Conservation (phyloP, 2,329 filamentous ascomycete genomes). For the Gyromitra esculenta region DNA sequence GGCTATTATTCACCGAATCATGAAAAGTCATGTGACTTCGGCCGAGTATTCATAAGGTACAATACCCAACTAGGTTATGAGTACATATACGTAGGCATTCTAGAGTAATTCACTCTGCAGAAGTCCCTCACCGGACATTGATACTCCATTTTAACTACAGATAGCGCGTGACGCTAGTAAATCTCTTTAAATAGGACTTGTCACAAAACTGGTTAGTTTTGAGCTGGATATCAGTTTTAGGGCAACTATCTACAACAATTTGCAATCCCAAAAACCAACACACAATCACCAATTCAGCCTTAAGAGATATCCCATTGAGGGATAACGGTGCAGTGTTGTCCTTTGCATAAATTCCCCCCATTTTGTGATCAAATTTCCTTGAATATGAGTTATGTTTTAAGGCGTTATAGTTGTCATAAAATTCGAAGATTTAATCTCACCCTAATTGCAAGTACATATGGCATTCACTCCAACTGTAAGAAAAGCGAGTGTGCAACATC, state of each 20-base stretch:
- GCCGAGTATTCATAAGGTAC: background rate
- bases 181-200: background rate
- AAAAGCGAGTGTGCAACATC: background rate
- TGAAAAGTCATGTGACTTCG: slow-evolving; percentile 1
- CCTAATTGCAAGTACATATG: too few species aligned
- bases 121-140: background rate
- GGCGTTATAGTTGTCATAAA: too few species aligned
- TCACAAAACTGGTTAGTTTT: background rate
- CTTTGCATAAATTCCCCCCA: too few species aligned
- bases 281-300: too few species aligned
- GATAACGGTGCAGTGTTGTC: too few species aligned
- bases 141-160: background rate
- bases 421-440: too few species aligned
- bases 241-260: background rate
- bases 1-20: background rate
- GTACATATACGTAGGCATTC: background rate
- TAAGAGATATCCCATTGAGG: too few species aligned
- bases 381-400: too few species aligned
- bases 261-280: background rate
- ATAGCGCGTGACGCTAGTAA: background rate
- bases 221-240: background rate
- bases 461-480: too few species aligned
- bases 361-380: too few species aligned
- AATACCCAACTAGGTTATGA: background rate
- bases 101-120: background rate